Percentiles rank a stretch among this genome's conserved stretches.
Evolutionary conservation across 768 basidiomycete genomes (phyloP).

Genomic region (Candolleomyces aberdarensis): DNA sequence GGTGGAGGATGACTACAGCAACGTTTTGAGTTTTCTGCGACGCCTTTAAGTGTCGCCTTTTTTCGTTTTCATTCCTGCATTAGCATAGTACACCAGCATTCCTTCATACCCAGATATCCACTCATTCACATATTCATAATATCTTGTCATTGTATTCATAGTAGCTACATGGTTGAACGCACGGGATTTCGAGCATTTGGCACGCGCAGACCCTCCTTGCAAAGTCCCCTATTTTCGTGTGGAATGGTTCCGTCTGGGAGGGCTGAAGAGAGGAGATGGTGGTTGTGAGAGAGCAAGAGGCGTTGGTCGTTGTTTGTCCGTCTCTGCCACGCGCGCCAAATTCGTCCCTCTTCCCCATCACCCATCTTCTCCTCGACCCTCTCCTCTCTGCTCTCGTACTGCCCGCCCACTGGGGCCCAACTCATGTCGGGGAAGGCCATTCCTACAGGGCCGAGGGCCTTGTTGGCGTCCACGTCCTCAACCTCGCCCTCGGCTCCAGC

Average conservation of each 20-base stretch:
- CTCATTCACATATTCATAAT: too few relatives aligned
- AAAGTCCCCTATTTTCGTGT: too few relatives aligned
- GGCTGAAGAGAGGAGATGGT: conserved; percentile 6
- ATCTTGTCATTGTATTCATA: too few relatives aligned
- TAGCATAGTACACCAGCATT: too few relatives aligned
- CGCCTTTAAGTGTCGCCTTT: conserved; percentile 1
- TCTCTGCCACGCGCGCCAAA: conserved; percentile 26
- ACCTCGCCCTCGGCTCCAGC: conserved; percentile 22
- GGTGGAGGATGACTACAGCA: conserved; percentile 6
- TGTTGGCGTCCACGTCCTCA: conserved; percentile 46
- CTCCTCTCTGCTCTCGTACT: conserved; percentile 10
- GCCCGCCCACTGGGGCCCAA: conserved; percentile 10
- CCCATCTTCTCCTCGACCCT: conserved; percentile 12
- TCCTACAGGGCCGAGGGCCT: conserved; percentile 69
- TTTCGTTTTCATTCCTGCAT: not conserved
- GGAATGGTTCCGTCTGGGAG: not conserved
- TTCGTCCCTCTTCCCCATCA: conserved; percentile 10
- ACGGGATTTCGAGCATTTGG: not conserved
- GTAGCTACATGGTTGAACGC: not conserved
- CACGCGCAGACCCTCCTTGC: too few relatives aligned
- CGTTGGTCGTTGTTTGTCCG: conserved; percentile 27
- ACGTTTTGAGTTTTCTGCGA: conserved; percentile 5
- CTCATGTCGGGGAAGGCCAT: conserved; percentile 77
- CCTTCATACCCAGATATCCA: too few relatives aligned
- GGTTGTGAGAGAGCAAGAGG: conserved; percentile 17